Evolutionary conservation across 1,284 basidiomycete genomes (phyloP).

Genomic region (Austropuccinia psidii): DNA sequence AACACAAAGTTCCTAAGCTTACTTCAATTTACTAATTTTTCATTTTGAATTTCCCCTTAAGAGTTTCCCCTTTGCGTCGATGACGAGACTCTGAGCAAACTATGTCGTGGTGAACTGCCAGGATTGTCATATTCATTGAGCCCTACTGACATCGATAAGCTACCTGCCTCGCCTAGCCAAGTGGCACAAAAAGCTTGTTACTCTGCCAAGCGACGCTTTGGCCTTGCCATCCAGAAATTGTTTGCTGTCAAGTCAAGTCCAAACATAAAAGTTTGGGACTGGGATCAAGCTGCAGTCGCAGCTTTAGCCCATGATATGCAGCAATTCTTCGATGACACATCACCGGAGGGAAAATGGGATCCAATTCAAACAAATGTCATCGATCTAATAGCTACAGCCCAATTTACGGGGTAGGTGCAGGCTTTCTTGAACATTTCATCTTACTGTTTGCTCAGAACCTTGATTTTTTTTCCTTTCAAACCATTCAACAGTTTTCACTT

Average conservation of each 20-base stretch:
- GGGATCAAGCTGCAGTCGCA: not conserved
- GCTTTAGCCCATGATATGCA: conserved; percentile 11
- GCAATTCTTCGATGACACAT: not conserved
- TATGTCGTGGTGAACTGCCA: not conserved
- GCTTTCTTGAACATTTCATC: not conserved
- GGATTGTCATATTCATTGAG: no score
- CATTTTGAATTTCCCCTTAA: not conserved
- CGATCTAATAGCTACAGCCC: not conserved
- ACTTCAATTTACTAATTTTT: not conserved
- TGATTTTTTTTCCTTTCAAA: not conserved
- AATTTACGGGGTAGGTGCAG: not conserved
- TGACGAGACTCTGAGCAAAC: conserved; percentile 5
- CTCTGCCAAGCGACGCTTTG: not conserved
- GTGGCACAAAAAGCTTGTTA: not conserved
- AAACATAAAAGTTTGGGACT: not conserved
- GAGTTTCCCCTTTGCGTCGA: not conserved
- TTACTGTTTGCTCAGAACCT: not conserved
- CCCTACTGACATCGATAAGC: no score
- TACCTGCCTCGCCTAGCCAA: not conserved
- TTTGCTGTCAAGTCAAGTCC: not conserved
- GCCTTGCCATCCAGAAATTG: not conserved
- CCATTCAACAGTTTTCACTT: not conserved
- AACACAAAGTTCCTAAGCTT: not conserved
- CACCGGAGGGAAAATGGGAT: not conserved
- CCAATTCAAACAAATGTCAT: not conserved